These are phyloP conservation scores for Elaeagnus macrophylla DNA, from an alignment of 306 rosid genomes.

Conservation along the genomic window DNA sequence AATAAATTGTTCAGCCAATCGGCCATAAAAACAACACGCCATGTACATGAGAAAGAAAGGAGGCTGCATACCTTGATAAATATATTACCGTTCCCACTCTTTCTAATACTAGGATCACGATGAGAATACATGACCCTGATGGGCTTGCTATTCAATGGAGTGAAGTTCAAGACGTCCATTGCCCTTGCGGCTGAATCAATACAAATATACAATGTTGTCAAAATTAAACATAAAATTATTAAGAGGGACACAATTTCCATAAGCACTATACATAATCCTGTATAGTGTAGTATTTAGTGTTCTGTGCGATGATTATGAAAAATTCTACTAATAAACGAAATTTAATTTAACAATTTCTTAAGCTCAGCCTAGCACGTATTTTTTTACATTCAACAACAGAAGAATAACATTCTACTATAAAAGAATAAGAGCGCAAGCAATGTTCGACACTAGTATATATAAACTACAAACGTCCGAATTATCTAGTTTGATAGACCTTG, in stretches of 20 bases:
- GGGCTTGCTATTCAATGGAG: constrained; percentile 49
- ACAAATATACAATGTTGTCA: background rate
- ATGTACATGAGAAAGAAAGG: background rate
- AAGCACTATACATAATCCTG: too few species aligned
- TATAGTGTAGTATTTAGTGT: too few species aligned
- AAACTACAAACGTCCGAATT: background rate
- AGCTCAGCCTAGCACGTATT: too few species aligned
- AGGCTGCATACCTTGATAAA: constrained; percentile 43
- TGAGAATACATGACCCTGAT: constrained; percentile 59
- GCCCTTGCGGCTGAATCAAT: constrained; percentile 25
- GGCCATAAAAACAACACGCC: background rate
- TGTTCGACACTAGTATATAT: too few species aligned
- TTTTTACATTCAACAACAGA: too few species aligned
- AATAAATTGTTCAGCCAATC: background rate
- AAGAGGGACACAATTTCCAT: too few species aligned
- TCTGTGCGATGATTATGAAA: too few species aligned
- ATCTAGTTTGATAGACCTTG: background rate
- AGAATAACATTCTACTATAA: too few species aligned
- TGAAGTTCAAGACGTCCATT: constrained; percentile 41
- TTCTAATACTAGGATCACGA: constrained; percentile 59
- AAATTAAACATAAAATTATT: background rate
- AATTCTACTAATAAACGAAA: too few species aligned
- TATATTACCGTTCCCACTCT: constrained; percentile 59
- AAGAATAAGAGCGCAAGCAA: too few species aligned
- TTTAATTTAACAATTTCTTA: too few species aligned